Evolutionary conservation across 305 asterid species (phyloP).

Genomic region (Fraxinus greggii): DNA sequence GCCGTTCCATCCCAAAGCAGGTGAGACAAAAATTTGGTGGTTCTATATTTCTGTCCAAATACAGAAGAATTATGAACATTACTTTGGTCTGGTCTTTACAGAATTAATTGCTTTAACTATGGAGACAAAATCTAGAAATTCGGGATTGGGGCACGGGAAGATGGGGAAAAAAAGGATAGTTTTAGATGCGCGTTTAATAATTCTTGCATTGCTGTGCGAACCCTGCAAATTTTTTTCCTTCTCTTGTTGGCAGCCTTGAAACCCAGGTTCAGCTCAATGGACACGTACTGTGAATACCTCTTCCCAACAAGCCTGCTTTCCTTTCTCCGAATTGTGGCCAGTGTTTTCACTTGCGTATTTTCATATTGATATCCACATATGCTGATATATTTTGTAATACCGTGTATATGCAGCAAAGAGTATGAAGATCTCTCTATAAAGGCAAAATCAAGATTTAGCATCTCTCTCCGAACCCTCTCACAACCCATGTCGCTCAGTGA

Average conservation of each 20-base stretch:
- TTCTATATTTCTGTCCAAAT: neutral
- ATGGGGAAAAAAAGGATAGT: neutral
- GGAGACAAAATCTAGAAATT: neutral
- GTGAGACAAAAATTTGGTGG: neutral
- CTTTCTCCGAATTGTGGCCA: neutral
- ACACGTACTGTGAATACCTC: neutral
- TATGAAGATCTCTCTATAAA: conserved; percentile 77
- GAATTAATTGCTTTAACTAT: neutral
- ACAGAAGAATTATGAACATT: neutral
- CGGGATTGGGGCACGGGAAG: neutral
- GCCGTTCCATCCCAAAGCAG: neutral
- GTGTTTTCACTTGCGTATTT: neutral
- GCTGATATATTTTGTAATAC: conserved; percentile 2
- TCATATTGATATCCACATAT: neutral
- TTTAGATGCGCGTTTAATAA: neutral
- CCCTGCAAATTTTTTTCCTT: neutral
- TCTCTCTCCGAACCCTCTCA: conserved; percentile 69
- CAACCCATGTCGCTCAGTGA: conserved; percentile 84
- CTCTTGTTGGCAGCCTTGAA: neutral
- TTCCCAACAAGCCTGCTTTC: neutral
- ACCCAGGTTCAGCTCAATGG: neutral
- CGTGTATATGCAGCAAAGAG: conserved; percentile 57
- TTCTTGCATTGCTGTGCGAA: neutral
- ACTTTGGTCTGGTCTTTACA: neutral
- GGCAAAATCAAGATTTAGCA: conserved; percentile 76